phyloP scores from a whole-genome alignment of 2,329 filamentous ascomycete species.

The Fusarium nematophilum region DNA sequence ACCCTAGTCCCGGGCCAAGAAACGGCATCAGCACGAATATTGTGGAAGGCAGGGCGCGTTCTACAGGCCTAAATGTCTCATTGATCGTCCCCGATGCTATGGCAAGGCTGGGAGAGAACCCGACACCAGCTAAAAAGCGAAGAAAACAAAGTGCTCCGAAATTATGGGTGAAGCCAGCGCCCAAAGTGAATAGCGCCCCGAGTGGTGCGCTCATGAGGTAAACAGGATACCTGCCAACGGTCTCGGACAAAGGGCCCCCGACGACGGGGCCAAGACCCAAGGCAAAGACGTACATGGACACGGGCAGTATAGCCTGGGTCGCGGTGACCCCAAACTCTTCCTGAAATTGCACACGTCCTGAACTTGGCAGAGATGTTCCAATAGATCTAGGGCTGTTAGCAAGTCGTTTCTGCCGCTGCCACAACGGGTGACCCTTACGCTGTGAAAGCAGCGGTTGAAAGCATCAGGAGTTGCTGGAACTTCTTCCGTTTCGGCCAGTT shows the following conservation, averaged over 20 bases:
- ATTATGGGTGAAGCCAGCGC: constrained; percentile 61
- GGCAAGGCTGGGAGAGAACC: constrained; percentile 60
- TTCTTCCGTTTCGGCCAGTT: constrained; percentile 62
- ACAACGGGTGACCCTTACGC: constrained; percentile 47
- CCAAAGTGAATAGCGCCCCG: constrained; percentile 66
- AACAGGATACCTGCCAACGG: constrained; percentile 64
- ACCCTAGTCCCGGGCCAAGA: constrained; percentile 64
- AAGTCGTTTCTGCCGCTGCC: not conserved
- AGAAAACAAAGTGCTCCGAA: constrained; percentile 65
- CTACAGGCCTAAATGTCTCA: constrained; percentile 58
- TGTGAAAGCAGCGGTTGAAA: constrained; percentile 53
- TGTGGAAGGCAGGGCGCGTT: constrained; percentile 56
- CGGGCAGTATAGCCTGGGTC: constrained; percentile 66
- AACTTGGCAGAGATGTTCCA: constrained; percentile 64
- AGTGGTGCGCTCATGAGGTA: constrained; percentile 60
- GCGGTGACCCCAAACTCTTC: constrained; percentile 64
- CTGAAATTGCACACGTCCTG: constrained; percentile 53
- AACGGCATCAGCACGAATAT: constrained; percentile 64
- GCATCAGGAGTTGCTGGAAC: constrained; percentile 51
- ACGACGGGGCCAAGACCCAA: constrained; percentile 70
- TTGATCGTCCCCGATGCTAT: constrained; percentile 62
- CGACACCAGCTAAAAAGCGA: constrained; percentile 68
- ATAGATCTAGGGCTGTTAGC: constrained; percentile 56
- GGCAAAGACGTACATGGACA: constrained; percentile 70
- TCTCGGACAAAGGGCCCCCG: constrained; percentile 69